A percentile compares a stretch with the other conserved stretches of the same genome.
These are phyloP conservation scores for Gracilaria gracilis DNA, from an alignment of 23 red algal genomes.

Conservation along the genomic window DNA sequence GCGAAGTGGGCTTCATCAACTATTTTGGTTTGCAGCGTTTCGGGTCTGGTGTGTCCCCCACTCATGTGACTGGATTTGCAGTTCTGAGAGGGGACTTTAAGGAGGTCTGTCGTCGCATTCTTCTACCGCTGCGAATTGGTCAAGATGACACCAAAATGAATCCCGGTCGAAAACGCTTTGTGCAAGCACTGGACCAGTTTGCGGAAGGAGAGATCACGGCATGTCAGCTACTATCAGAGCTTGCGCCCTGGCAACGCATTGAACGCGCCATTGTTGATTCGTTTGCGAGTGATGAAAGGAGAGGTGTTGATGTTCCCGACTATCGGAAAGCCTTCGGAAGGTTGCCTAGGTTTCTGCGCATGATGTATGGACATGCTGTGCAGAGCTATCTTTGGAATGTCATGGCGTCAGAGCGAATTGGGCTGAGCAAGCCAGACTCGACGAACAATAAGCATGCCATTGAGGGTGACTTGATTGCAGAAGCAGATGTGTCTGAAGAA, in stretches of 20 bases:
- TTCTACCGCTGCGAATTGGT: conserved; percentile 56
- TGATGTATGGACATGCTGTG: conserved; percentile 94
- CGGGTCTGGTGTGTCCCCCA: conserved; percentile 81
- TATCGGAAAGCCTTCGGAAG: conserved; percentile 76
- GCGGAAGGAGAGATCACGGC: conserved; percentile 26
- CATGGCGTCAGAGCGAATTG: conserved; percentile 88
- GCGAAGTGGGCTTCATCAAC: conserved; percentile 91
- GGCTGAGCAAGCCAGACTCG: not conserved
- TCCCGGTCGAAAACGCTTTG: conserved; percentile 45
- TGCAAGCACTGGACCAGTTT: conserved; percentile 48
- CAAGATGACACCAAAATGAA: conserved; percentile 24
- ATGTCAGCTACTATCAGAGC: conserved; percentile 26
- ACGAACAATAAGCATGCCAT: conserved; percentile 35
- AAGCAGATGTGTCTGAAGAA: not conserved
- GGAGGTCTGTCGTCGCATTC: conserved; percentile 78
- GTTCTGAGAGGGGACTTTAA: conserved; percentile 80
- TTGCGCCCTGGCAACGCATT: conserved; percentile 43
- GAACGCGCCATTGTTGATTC: conserved; percentile 49
- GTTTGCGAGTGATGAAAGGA: conserved; percentile 47
- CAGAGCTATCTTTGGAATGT: conserved; percentile 96
- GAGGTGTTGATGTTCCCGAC: conserved; percentile 48
- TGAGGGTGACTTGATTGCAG: conserved; percentile 53
- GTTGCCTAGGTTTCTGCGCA: conserved; percentile 79
- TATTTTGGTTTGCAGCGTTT: conserved; percentile 99
- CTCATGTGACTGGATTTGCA: conserved; percentile 86